Base-by-base conservation (phyloP, 2,329 filamentous ascomycete species). In the Westerdykella aurantiaca region DNA sequence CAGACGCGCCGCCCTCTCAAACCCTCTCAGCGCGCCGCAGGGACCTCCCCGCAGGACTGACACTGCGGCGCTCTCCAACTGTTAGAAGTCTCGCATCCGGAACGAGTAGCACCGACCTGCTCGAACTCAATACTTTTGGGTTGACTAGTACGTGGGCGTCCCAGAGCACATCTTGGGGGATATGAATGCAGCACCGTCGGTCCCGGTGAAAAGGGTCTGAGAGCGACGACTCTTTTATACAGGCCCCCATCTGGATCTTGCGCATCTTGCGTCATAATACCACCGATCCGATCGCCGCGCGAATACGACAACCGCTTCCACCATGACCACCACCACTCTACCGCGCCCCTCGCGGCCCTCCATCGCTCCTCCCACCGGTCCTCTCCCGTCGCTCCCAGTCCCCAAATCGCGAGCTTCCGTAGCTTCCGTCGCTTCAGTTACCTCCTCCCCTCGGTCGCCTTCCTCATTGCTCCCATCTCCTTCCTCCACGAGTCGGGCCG, bases 371-470 rank as follows among this genome's bases (percentile, higher is more conserved):
- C 85, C 88, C 13, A 81, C 80, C 23, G 78, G 81, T 50, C 80
- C 84, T 22, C 72, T 93, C 18, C 87, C 88, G 35, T 82, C 86
- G 35, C 72, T 94, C 38, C 87, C 88, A 22, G 73, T 86, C 14
- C 69, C 75, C 37, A 93, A 88, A 68, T 81, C 83, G 33, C 79
- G 86, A 49, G 83, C 79, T 67, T 82, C 72, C 44, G 60, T 56
- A 49, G 18, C 18, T 21, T 21, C 18, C 6, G 18, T 21, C 3
- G 83, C 79, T 67, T 82, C 72, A 41, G 45, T 53, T 34, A 53
- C 57, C 43, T 56, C 64, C 42, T 53, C 63, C 11, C 47, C 53
- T 35, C 59, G 58, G 16, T 43, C 47, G 3, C 46, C 57, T 14
- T 50, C 53, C 25, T 48, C 42, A 23, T 66, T 63, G 38, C 58